phyloP scores from a whole-genome alignment of 2,329 filamentous ascomycete species.

The Colletotrichum costaricense region DNA sequence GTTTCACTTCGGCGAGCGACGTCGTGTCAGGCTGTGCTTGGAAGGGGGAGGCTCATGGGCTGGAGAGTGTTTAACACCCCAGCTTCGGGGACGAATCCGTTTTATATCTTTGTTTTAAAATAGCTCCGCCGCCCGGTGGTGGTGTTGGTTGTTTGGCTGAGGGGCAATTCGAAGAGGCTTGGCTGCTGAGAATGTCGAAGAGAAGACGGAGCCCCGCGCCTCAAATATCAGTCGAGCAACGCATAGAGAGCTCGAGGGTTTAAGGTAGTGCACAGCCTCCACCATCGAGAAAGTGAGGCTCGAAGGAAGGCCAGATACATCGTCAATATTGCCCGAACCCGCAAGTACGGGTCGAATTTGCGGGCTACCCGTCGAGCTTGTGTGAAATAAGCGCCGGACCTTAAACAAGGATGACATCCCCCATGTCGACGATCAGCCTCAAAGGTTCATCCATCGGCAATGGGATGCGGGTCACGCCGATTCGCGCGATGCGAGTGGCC shows the following conservation, averaged over 20 bases:
- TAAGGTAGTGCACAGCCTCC: not conserved
- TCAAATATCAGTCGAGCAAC: not conserved
- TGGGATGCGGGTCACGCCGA: not conserved
- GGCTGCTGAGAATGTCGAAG: conserved; percentile 10
- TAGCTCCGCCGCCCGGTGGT: not conserved
- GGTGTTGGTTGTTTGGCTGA: not conserved
- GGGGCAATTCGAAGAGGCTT: conserved; percentile 7
- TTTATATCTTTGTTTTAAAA: conserved; percentile 23
- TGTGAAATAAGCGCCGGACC: conserved; percentile 10
- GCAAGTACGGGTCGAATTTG: not conserved
- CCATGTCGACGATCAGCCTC: not conserved
- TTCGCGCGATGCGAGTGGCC: conserved; percentile 32
- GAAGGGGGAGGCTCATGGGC: not conserved
- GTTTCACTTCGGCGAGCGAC: conserved; percentile 33
- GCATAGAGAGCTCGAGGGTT: not conserved
- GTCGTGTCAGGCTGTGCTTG: conserved; percentile 24
- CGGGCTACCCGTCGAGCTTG: conserved; percentile 12
- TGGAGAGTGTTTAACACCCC: conserved; percentile 6
- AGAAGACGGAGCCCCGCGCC: not conserved
- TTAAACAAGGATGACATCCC: conserved; percentile 1
- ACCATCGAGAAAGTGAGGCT: not conserved
- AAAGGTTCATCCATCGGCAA: conserved; percentile 6
- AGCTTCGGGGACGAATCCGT: conserved; percentile 19
- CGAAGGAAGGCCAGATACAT: not conserved
- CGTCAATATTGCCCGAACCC: not conserved